Evolutionary conservation across 257 asterid species (phyloP).

Genomic region (Nicotiana obtusifolia): DNA sequence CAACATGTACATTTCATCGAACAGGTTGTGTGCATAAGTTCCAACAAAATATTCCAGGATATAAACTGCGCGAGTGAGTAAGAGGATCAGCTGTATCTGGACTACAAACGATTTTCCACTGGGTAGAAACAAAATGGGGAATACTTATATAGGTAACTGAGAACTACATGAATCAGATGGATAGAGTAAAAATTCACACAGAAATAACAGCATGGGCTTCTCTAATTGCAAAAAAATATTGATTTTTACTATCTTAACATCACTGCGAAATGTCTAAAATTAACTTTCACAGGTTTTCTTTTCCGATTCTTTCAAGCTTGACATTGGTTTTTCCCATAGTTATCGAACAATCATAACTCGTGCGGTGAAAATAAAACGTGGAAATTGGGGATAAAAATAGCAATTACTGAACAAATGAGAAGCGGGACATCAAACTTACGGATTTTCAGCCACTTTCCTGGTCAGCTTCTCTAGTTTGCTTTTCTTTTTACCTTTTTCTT

Average conservation of each 20-base stretch:
- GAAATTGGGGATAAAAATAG: too few relatives aligned
- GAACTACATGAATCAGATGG: not conserved
- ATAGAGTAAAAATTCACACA: not conserved
- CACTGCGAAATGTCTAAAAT: not conserved
- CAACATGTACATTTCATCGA: constrained; percentile 30
- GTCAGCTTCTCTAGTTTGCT: not conserved
- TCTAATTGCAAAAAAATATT: not conserved
- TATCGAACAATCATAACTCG: not conserved
- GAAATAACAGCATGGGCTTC: not conserved
- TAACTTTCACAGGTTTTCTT: not conserved
- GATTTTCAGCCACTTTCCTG: not conserved
- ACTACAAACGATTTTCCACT: not conserved
- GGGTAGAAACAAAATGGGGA: not conserved
- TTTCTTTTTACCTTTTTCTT: not conserved
- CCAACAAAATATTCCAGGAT: too few relatives aligned
- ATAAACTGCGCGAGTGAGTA: too few relatives aligned
- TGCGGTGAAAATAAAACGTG: not conserved
- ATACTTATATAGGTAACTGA: not conserved
- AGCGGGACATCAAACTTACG: not conserved
- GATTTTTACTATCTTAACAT: not conserved
- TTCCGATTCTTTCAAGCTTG: not conserved
- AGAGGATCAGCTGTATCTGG: not conserved
- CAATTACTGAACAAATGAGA: not conserved
- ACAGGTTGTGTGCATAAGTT: constrained; percentile 12
- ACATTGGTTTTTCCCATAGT: not conserved